Evolutionary conservation across 2,329 filamentous ascomycete species (phyloP), one percentile per base, ranked within the genome.

Genomic region (Colletotrichum abscissum): DNA sequence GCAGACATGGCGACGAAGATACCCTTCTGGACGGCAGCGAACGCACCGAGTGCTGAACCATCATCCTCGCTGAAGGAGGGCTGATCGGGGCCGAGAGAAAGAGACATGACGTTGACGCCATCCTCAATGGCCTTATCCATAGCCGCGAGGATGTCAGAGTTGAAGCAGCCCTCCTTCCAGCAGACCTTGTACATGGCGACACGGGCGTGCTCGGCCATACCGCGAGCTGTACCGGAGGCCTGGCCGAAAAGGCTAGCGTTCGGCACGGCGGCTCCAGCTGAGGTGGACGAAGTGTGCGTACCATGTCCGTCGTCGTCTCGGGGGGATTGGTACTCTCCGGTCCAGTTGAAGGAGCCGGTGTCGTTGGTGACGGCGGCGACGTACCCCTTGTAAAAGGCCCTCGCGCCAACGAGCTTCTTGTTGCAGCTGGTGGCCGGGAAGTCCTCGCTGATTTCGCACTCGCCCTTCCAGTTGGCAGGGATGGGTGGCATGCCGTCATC

Each of bases 341-440:
- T 63, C 69, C 65, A 63, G 52, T 58, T 69, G 38, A 42, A 69
- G 28, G 30, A 33, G 16, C 14, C 38, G 9, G 19, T 67, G 5
- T 19, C 33, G n/a, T 58, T n/a, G 16, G 28, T 42, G 0, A n/a
- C 2, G 1, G 16, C 28, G 16, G 52, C 69, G 2, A 63, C 57
- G 28, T 49, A 59, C 0, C 62, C 74, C 52, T 69, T 72, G 33
- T 33, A 73, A 30, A 62, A 75, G 28, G 52, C 58, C 26, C 67
- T 67, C 11, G 72, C 74, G 24, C 74, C 74, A 16, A 76, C 63
- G 24, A 76, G 60, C 56, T 76, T 76, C 16, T 63, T 69, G 67
- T 75, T 75, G 42, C 75, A 76, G 33, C 56, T 56, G 2, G 30
- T 33, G 8, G 64, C 22, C 4, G 73, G 58, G 46, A 72, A 76